These are phyloP conservation scores for Blumeria hordei DNA, from an alignment of 2,329 filamentous ascomycete genomes.

Conservation along the genomic window DNA sequence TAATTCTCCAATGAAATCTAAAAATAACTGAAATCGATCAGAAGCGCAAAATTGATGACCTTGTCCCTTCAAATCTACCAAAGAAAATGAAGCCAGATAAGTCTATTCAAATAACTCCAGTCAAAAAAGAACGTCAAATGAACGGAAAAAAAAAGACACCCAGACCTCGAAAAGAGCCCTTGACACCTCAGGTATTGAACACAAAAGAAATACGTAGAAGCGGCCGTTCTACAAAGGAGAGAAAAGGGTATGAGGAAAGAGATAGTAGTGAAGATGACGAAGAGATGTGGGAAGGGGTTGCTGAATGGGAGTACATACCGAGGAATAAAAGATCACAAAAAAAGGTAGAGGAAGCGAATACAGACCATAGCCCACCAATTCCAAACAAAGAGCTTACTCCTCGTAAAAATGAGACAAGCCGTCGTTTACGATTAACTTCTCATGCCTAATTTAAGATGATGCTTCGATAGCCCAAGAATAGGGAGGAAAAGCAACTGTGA, in stretches of 20 bases:
- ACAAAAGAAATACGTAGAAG: background rate
- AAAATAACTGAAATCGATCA: conserved; percentile 5
- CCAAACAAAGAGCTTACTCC: no score
- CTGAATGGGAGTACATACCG: conserved; percentile 17
- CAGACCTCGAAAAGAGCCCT: conserved; percentile 11
- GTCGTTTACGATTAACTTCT: no score
- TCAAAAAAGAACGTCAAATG: conserved; percentile 11
- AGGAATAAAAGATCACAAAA: conserved; percentile 8
- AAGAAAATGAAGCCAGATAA: conserved; percentile 4
- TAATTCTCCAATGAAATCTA: background rate
- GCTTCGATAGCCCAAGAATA: no score
- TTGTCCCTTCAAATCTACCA: conserved; percentile 2
- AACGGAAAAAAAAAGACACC: conserved; percentile 11
- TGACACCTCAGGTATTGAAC: conserved; percentile 3
- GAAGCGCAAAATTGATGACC: conserved; percentile 12
- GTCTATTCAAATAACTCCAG: conserved; percentile 4
- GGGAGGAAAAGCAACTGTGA: no score
- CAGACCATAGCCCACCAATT: background rate
- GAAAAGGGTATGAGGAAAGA: conserved; percentile 14
- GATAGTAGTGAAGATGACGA: conserved; percentile 20
- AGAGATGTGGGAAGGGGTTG: conserved; percentile 16
- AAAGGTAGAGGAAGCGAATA: background rate
- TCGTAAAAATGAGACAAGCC: no score
- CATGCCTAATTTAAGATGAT: no score
- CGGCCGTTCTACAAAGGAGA: background rate